Evolutionary conservation across 352 stramenopile species (phyloP).

Genomic region (Pythium aristosporum): DNA sequence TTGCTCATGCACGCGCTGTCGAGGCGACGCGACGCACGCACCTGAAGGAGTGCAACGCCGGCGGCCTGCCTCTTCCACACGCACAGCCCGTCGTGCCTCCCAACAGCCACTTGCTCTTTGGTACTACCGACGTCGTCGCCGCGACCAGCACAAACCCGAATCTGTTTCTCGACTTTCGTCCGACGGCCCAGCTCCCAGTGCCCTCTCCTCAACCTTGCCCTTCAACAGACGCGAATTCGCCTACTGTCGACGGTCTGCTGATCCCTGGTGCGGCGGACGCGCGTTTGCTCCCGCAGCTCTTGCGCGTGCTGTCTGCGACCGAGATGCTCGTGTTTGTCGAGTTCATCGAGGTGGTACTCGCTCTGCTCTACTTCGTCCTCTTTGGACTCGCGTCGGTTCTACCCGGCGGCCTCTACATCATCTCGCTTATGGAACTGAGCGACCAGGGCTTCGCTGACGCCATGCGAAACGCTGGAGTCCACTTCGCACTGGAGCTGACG

Average conservation of each 20-base stretch:
- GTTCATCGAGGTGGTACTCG: slow-evolving; percentile 26
- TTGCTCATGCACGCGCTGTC: slow-evolving; percentile 7
- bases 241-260: slow-evolving; percentile 5
- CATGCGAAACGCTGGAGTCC: background rate
- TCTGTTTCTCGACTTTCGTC: slow-evolving; percentile 16
- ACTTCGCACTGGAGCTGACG: slow-evolving; percentile 4
- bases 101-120: no score
- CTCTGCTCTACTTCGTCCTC: slow-evolving; percentile 12
- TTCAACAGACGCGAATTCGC: background rate
- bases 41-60: background rate
- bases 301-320: slow-evolving; percentile 14
- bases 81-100: background rate
- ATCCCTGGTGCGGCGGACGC: slow-evolving; percentile 2
- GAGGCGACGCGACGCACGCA: background rate
- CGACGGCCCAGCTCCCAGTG: background rate
- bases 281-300: slow-evolving; percentile 5
- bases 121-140: no score
- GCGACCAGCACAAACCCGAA: no score
- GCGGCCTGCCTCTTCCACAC: background rate
- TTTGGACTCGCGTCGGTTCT: slow-evolving; percentile 5
- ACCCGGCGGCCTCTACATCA: background rate
- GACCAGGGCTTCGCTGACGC: background rate
- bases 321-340: slow-evolving; percentile 32
- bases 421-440: slow-evolving; percentile 8
- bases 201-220: background rate